phyloP scores from a whole-genome alignment of 305 asterid species.

The Fraxinus floribunda region DNA sequence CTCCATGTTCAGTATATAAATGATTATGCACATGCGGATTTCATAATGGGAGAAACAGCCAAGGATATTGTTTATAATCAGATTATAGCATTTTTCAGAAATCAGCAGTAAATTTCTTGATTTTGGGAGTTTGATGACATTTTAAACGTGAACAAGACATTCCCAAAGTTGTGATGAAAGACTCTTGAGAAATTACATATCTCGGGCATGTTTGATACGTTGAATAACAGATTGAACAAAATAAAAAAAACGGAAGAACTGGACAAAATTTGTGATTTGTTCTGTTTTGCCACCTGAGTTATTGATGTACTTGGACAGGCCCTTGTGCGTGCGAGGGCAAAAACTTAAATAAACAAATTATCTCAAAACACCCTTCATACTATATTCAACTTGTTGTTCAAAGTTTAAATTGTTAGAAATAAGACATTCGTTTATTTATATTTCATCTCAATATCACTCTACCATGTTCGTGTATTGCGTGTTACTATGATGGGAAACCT shows the following conservation, averaged over 20 bases:
- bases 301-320: background rate
- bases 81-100: conserved; percentile 53
- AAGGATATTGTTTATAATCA: conserved; percentile 66
- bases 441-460: background rate
- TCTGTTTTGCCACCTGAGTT: background rate
- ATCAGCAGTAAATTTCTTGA: conserved; percentile 12
- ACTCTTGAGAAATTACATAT: background rate
- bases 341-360: too few species aligned
- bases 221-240: background rate
- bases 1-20: conserved; percentile 62
- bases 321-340: background rate
- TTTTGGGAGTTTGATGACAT: background rate
- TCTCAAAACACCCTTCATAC: background rate
- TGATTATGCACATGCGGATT: conserved; percentile 74
- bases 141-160: background rate
- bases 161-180: background rate
- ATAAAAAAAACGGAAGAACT: background rate
- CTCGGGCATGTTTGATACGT: background rate
- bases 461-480: background rate
- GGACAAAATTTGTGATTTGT: background rate
- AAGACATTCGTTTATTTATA: too few species aligned
- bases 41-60: conserved; percentile 63
- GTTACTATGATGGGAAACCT: background rate
- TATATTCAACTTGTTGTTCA: background rate
- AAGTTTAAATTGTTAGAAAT: background rate